Base-by-base conservation (phyloP, 345 rosid species). In the Pistacia atlantica region DNA sequence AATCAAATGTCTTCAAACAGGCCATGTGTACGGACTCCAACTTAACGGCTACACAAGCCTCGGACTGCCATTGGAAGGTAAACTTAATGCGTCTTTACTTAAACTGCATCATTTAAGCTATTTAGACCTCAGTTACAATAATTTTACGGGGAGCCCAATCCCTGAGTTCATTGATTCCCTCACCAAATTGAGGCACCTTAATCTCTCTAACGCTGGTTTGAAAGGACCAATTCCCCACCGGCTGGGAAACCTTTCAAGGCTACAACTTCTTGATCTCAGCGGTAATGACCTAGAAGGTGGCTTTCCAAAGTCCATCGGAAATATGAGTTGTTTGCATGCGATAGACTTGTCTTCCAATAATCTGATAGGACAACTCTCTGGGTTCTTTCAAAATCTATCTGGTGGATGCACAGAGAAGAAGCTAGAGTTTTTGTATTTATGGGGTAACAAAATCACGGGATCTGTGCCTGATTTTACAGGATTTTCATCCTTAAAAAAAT, bases 371-470 rank as follows among this genome's bases (percentile, higher is more conserved):
- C 11, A 9, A 48, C 48, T 25, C 35, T 37, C 17, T 2, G 75
- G 55, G 28, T 7, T 45, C 28, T 2, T 61, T 12, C 65, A 25
- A 8, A 61, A 7, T 33, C 70, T 59, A 16, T 38, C 7, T 37
- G 14, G 11, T 45, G 78, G 69, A 10, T 80, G 81, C 42, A 17
- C 67, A 0, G 56, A 66, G 71, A 51, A 54, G 3, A 16, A 9
- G 8, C 12, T 54, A 0, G 56, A 71, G 71, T 49, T 55, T 80
- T 64, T 38, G 10, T 16, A 8, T 2, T 25, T 25, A 25, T 25
- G 25, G 25, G 25, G 25, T 11, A 81, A 82, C 57, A 17, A 73
- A 22, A 18, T 81, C 8, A 28, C 1, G 31, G 85, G 85, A 2
- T 55, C 56, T 1, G 14, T 81, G 60, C 72, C 72, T 9, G 58